A percentile compares a stretch with the other conserved stretches of the same genome.
Evolutionary conservation across 2,329 filamentous ascomycete genomes (phyloP).

Genomic region (Alternaria sp.): DNA sequence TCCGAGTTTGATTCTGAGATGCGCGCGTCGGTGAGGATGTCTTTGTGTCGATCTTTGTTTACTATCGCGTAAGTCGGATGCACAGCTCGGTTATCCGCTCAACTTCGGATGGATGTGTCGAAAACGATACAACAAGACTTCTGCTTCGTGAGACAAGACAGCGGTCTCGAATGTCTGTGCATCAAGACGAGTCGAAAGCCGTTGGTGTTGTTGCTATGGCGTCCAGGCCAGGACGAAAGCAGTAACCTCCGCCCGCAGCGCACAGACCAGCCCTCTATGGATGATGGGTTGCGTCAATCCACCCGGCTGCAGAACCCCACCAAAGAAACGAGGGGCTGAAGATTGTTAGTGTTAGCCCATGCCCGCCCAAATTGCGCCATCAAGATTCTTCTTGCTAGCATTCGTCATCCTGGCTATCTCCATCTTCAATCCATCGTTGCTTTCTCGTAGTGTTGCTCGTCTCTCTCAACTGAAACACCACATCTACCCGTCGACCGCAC

Average conservation of each 20-base stretch:
- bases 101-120: not conserved
- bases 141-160: not conserved
- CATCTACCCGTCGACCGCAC: slow-evolving; percentile 38
- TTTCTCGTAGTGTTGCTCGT: slow-evolving; percentile 40
- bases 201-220: slow-evolving; percentile 29
- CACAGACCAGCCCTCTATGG: slow-evolving; percentile 3
- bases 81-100: not conserved
- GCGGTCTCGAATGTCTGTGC: slow-evolving; percentile 4
- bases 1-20: slow-evolving; percentile 2
- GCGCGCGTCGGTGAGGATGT: slow-evolving; percentile 1
- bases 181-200: slow-evolving; percentile 2
- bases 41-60: slow-evolving; percentile 38
- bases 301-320: slow-evolving; percentile 23
- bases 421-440: slow-evolving; percentile 36
- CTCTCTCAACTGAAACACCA: slow-evolving; percentile 44
- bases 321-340: slow-evolving; percentile 23
- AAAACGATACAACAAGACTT: not conserved
- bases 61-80: slow-evolving; percentile 9
- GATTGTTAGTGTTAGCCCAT: slow-evolving; percentile 32
- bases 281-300: slow-evolving; percentile 17
- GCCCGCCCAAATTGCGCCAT: slow-evolving; percentile 35
- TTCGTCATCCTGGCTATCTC: slow-evolving; percentile 46
- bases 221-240: slow-evolving; percentile 20
- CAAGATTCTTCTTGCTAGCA: slow-evolving; percentile 42
- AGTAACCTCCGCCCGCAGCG: slow-evolving; percentile 32